Conservation (phyloP, 2,329 filamentous ascomycete genomes). For the Neonectria coccinea region DNA sequence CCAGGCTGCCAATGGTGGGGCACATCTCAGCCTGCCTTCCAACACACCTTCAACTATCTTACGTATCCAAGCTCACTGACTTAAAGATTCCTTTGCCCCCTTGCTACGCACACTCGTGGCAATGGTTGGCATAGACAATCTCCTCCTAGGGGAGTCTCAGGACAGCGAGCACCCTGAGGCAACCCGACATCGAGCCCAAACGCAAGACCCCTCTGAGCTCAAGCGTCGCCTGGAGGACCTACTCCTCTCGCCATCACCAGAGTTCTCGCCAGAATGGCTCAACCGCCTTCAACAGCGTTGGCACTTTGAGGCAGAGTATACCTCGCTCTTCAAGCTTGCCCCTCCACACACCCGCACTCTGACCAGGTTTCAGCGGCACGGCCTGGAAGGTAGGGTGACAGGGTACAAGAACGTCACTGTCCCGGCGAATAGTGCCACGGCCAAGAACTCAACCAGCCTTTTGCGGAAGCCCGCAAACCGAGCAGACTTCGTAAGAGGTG, state of each 20-base stretch:
- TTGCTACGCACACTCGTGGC: constrained; percentile 17
- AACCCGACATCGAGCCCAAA: constrained; percentile 33
- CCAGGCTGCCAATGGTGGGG: constrained; percentile 44
- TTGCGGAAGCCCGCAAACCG: constrained; percentile 85
- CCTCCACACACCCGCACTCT: constrained; percentile 95
- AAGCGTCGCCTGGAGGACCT: constrained; percentile 79
- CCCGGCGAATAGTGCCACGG: constrained; percentile 87
- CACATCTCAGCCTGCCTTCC: constrained; percentile 33
- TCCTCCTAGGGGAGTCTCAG: constrained; percentile 44
- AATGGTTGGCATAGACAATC: constrained; percentile 52
- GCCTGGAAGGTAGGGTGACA: constrained; percentile 90
- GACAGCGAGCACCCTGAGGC: constrained; percentile 2
- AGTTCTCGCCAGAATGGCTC: constrained; percentile 88
- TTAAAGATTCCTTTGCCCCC: constrained; percentile 11
- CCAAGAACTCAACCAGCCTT: constrained; percentile 94
- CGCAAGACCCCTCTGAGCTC: constrained; percentile 68
- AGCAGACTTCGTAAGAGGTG: constrained; percentile 92
- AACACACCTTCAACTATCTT: constrained; percentile 29
- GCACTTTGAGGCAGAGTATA: constrained; percentile 84
- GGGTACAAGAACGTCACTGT: constrained; percentile 96
- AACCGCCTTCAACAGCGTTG: constrained; percentile 89
- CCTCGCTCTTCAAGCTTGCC: constrained; percentile 86
- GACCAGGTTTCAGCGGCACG: constrained; percentile 90
- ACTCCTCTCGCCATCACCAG: constrained; percentile 82
- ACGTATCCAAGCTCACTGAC: constrained; percentile 39